Conservation (phyloP, 2,329 filamentous ascomycete species). For the Neocatenulostroma microsporum region DNA sequence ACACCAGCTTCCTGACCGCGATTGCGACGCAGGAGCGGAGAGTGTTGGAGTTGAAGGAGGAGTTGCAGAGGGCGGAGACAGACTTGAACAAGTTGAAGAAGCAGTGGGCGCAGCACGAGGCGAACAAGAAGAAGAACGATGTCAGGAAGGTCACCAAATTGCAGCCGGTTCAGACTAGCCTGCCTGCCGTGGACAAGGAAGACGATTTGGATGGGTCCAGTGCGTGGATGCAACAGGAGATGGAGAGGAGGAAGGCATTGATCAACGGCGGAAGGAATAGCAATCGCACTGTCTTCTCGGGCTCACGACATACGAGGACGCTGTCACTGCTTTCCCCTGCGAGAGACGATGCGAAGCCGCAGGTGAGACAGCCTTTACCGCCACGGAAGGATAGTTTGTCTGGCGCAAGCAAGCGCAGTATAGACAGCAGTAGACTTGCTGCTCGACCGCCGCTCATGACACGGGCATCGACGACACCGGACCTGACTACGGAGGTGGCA, state of each 20-base stretch:
- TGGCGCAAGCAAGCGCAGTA: constrained; percentile 7
- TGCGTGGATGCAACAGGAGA: constrained; percentile 48
- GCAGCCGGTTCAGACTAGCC: constrained; percentile 43
- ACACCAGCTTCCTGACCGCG: constrained; percentile 65
- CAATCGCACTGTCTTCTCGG: constrained; percentile 54
- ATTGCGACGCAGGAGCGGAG: constrained; percentile 86
- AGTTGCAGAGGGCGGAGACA: constrained; percentile 72
- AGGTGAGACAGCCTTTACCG: constrained; percentile 7
- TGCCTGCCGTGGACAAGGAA: constrained; percentile 30
- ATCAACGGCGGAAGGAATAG: constrained; percentile 43
- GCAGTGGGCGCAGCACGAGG: constrained; percentile 73
- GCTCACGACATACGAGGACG: constrained; percentile 54
- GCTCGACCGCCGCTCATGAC: constrained; percentile 8
- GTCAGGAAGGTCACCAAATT: constrained; percentile 53
- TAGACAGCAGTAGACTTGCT: constrained; percentile 5
- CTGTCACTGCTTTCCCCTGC: constrained; percentile 74
- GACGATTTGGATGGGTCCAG: constrained; percentile 41
- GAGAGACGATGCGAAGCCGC: constrained; percentile 11
- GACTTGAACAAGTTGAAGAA: constrained; percentile 71
- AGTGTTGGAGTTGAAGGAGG: constrained; percentile 84
- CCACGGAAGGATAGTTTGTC: constrained; percentile 21
- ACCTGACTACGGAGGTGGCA: constrained; percentile 24
- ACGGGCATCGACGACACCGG: constrained; percentile 16
- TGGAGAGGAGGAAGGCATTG: constrained; percentile 65
- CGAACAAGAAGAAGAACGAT: constrained; percentile 64